Conservation (phyloP, 108 stramenopile genomes). For the Fragilaria radians region DNA sequence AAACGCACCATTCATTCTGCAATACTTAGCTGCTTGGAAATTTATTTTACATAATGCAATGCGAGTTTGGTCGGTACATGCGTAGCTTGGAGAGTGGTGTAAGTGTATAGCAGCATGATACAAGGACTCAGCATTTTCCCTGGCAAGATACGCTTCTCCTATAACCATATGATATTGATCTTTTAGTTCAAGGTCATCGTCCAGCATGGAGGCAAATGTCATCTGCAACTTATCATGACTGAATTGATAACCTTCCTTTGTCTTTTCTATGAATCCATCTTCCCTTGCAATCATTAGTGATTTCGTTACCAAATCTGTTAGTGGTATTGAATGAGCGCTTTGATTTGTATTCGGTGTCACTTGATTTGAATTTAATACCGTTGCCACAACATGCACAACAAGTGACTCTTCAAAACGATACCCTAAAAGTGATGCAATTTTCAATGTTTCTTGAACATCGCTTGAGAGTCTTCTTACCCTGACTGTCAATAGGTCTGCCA, state of each 20-base stretch:
- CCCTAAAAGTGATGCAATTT: not conserved
- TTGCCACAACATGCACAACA: not conserved
- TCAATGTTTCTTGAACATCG: not conserved
- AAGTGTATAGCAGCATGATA: not conserved
- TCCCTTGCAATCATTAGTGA: not conserved
- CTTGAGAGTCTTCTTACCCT: not conserved
- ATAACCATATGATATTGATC: not conserved
- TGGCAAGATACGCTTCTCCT: not conserved
- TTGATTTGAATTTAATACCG: not conserved
- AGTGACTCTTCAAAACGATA: not conserved
- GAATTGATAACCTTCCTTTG: not conserved
- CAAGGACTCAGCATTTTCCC: not conserved
- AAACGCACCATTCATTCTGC: not conserved
- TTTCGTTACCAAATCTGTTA: not conserved
- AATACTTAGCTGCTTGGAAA: not conserved
- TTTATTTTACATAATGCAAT: not conserved
- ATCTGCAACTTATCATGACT: not conserved
- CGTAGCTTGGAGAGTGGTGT: not conserved
- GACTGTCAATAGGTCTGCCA: not conserved
- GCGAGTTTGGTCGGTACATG: not conserved
- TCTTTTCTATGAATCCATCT: not conserved
- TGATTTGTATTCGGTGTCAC: not conserved
- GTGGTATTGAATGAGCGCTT: not conserved
- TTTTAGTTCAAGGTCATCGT: not conserved
- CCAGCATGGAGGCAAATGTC: not conserved